phyloP scores from a whole-genome alignment of 2,329 filamentous ascomycete species.

The Diaporthe velutina region DNA sequence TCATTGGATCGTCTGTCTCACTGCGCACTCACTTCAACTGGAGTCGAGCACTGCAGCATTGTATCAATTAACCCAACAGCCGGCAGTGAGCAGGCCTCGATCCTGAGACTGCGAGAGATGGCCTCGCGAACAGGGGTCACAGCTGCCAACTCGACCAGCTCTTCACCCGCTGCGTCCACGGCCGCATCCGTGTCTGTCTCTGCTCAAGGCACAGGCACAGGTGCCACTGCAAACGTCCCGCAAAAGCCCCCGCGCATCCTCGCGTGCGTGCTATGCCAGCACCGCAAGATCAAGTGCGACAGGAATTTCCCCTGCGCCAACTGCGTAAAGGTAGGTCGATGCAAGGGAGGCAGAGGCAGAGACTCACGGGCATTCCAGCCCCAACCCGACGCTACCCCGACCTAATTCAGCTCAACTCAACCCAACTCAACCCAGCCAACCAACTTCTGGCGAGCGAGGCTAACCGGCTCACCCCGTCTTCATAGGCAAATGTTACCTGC shows the following conservation, averaged over 20 bases:
- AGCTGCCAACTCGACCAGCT: constrained; percentile 22
- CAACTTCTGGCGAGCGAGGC: constrained; percentile 16
- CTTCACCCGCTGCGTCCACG: constrained; percentile 25
- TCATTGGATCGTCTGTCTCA: constrained; percentile 11
- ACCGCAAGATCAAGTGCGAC: constrained; percentile 74
- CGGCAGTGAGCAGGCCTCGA: constrained; percentile 9
- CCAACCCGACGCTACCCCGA: background rate
- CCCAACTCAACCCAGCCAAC: background rate
- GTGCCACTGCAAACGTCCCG: constrained; percentile 3
- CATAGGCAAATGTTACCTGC: constrained; percentile 69
- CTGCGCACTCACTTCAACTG: background rate
- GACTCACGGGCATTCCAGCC: background rate
- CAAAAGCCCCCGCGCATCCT: constrained; percentile 60
- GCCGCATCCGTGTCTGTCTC: constrained; percentile 11
- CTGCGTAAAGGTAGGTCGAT: constrained; percentile 66
- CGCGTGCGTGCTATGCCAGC: constrained; percentile 70
- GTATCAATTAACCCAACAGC: background rate
- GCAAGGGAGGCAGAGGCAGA: background rate
- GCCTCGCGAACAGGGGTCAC: constrained; percentile 25
- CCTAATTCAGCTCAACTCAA: background rate
- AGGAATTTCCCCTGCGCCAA: constrained; percentile 71
- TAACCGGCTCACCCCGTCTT: background rate
- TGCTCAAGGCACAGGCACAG: constrained; percentile 8
- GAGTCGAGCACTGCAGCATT: background rate
- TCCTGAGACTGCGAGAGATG: constrained; percentile 10